Conservation (phyloP, 2,329 filamentous ascomycete genomes). For the Neonectria sp. region DNA sequence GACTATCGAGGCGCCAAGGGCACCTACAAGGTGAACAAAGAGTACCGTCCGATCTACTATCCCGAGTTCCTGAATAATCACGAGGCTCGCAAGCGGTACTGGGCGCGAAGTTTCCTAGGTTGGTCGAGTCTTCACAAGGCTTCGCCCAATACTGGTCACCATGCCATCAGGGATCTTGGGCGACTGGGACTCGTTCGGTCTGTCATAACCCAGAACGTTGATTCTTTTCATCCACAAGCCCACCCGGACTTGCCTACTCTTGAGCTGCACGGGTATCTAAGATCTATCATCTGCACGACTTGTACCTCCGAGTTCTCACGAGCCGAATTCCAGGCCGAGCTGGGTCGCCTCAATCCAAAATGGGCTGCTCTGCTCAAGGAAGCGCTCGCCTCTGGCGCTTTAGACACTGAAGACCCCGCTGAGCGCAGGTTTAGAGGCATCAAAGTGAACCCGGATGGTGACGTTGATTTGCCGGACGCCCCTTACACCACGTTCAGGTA, state of each 20-base stretch:
- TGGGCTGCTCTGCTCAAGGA: constrained; percentile 85
- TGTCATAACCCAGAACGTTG: constrained; percentile 96
- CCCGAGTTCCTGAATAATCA: constrained; percentile 89
- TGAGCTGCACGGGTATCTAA: constrained; percentile 93
- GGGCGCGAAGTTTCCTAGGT: constrained; percentile 94
- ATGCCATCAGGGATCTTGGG: constrained; percentile 81
- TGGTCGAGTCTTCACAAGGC: constrained; percentile 88
- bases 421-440: constrained; percentile 79
- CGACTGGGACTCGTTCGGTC: constrained; percentile 79
- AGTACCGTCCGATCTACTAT: constrained; percentile 92
- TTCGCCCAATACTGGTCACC: constrained; percentile 84
- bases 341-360: constrained; percentile 85
- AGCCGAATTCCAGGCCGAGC: constrained; percentile 80
- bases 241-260: constrained; percentile 83
- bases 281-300: constrained; percentile 84
- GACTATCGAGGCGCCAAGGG: constrained; percentile 93
- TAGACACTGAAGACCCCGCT: constrained; percentile 82
- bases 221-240: constrained; percentile 88
- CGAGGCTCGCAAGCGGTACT: constrained; percentile 91
- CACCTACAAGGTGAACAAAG: constrained; percentile 93
- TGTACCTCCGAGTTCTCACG: constrained; percentile 82
- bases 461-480: constrained; percentile 89
- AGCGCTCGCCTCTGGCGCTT: constrained; percentile 80
- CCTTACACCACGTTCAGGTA: constrained; percentile 94
- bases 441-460: constrained; percentile 92